Conservation (phyloP, 1,139 yeast genomes). For the Groenewaldozyma auringiensis region DNA sequence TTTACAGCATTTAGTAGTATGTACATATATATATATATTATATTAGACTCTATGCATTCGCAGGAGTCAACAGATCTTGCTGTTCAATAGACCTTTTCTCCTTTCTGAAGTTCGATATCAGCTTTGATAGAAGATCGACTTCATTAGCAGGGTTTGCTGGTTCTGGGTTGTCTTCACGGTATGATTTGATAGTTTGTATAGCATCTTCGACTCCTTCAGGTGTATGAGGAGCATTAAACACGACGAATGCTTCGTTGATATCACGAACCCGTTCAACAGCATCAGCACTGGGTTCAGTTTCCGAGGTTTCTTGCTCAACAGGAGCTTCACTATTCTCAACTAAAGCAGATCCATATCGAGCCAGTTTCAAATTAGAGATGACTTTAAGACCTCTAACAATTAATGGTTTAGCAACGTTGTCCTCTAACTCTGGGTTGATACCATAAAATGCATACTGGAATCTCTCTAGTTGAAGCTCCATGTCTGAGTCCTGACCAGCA, state of each 20-base stretch:
- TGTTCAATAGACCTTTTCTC: constrained; percentile 7
- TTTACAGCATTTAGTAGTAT: background rate
- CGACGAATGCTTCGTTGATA: constrained; percentile 44
- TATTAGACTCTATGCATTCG: constrained; percentile 1
- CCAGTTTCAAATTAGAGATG: constrained; percentile 59
- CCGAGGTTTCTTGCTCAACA: constrained; percentile 11
- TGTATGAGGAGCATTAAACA: constrained; percentile 41
- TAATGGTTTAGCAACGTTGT: constrained; percentile 47
- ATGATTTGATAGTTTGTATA: constrained; percentile 42
- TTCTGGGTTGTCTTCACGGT: constrained; percentile 15
- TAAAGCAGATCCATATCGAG: constrained; percentile 32
- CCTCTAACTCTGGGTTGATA: constrained; percentile 48
- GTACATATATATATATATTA: background rate
- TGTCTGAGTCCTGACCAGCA: constrained; percentile 48
- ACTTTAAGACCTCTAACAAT: constrained; percentile 62
- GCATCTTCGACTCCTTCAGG: constrained; percentile 46
- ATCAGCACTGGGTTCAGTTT: constrained; percentile 13
- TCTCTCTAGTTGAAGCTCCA: constrained; percentile 64
- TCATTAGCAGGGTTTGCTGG: constrained; percentile 15
- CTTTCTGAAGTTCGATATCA: constrained; percentile 14
- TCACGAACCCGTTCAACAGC: constrained; percentile 28
- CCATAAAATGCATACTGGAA: constrained; percentile 79
- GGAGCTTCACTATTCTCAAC: constrained; percentile 20
- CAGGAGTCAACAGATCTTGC: background rate
- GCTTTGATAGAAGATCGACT: constrained; percentile 13